These are phyloP conservation scores for Parvularia atlantis DNA, from an alignment of 78 protist genomes.

Conservation along the genomic window DNA sequence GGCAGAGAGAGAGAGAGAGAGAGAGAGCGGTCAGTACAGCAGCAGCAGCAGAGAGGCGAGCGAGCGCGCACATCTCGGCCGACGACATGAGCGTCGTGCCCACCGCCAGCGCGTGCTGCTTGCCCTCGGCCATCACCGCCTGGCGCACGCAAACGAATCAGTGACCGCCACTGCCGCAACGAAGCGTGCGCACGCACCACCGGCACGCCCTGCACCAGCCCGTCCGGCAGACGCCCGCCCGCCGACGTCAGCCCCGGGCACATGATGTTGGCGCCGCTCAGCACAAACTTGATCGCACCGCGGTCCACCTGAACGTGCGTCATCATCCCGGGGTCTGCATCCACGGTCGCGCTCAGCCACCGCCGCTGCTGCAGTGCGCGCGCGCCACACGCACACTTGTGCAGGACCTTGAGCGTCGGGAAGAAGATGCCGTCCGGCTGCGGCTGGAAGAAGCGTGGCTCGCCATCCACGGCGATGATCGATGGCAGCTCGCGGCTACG, in stretches of 20 bases:
- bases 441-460: conserved; percentile 37
- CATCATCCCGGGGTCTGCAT: conserved; percentile 44
- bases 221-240: conserved; percentile 41
- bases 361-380: not conserved
- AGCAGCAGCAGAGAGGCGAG: not conserved
- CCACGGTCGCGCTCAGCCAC: not conserved
- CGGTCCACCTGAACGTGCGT: conserved; percentile 41
- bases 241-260: conserved; percentile 66
- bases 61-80: conserved; percentile 7
- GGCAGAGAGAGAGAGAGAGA: not conserved
- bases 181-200: not conserved
- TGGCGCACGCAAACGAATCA: not conserved
- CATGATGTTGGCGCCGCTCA: conserved; percentile 68
- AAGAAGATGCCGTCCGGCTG: conserved; percentile 48
- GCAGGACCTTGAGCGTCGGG: conserved; percentile 57
- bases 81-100: conserved; percentile 21
- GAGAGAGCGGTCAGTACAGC: not conserved
- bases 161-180: too few species aligned
- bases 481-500: conserved; percentile 20
- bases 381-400: conserved; percentile 27
- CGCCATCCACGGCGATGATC: conserved; percentile 12
- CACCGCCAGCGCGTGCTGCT: conserved; percentile 55
- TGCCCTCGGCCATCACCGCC: conserved; percentile 42
- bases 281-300: conserved; percentile 51
- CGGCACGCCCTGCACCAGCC: not conserved